Conservation (phyloP, 441 rosid genomes). For the Bruguiera hainesii region DNA sequence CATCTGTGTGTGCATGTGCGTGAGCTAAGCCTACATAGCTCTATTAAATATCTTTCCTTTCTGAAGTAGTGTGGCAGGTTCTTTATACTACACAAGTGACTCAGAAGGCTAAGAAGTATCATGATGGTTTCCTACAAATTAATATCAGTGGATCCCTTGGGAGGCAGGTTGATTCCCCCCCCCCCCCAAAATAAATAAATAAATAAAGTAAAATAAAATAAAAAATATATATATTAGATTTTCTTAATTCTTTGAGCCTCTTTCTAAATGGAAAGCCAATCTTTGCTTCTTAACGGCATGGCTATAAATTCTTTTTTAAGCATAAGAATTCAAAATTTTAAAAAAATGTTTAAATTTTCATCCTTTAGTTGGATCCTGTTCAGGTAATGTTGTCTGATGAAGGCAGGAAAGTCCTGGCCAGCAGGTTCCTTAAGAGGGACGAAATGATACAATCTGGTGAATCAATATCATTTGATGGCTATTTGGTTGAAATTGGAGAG, state of each 20-base stretch:
- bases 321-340: neutral
- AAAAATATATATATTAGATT: neutral
- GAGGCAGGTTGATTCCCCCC: constrained; percentile 30
- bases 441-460: constrained; percentile 36
- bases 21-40: too few relatives aligned
- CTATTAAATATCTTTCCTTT: neutral
- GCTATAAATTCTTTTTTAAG: neutral
- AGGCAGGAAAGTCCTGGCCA: constrained; percentile 31
- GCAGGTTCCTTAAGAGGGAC: constrained; percentile 41
- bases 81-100: constrained; percentile 41
- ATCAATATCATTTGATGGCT: constrained; percentile 31
- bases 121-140: constrained; percentile 40
- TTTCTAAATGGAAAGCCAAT: neutral
- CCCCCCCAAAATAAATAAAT: too few relatives aligned
- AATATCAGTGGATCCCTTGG: constrained; percentile 30
- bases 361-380: constrained; percentile 4
- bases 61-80: constrained; percentile 37
- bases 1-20: too few relatives aligned
- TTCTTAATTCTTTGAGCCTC: neutral
- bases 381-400: constrained; percentile 38
- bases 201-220: neutral
- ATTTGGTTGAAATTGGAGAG: constrained; percentile 39
- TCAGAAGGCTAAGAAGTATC: constrained; percentile 47
- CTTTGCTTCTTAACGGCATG: neutral
- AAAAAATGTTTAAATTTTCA: neutral